These are phyloP conservation scores for Nigrograna mackinnonii DNA, from an alignment of 2,329 filamentous ascomycete genomes.

Conservation along the genomic window DNA sequence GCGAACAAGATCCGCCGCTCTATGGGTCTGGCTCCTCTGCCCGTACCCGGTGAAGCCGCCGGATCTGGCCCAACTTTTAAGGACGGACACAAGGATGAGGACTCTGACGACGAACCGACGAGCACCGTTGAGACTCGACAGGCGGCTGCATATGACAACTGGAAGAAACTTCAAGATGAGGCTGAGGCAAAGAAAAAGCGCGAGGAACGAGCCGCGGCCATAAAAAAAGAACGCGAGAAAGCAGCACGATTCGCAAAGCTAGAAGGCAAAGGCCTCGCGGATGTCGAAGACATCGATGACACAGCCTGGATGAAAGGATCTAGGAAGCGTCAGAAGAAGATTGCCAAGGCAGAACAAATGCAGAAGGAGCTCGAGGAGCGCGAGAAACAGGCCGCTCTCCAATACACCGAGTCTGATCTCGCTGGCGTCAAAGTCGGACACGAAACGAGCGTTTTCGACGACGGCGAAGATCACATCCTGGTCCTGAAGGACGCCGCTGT, in stretches of 20 bases:
- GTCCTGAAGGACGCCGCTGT: constrained; percentile 94
- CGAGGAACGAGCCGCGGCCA: constrained; percentile 77
- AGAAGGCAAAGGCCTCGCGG: constrained; percentile 82
- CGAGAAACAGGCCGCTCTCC: constrained; percentile 59
- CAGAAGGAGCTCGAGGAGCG: constrained; percentile 80
- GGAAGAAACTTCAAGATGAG: constrained; percentile 70
- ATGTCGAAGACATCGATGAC: constrained; percentile 72
- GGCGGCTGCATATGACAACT: constrained; percentile 75
- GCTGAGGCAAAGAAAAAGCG: constrained; percentile 72
- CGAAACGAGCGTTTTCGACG: constrained; percentile 78
- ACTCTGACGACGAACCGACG: constrained; percentile 68
- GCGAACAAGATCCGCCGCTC: constrained; percentile 89
- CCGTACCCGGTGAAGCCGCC: constrained; percentile 70
- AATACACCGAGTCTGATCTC: constrained; percentile 85
- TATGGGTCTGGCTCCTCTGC: constrained; percentile 87
- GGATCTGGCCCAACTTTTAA: constrained; percentile 62
- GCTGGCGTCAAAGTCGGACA: constrained; percentile 92
- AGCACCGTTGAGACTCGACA: constrained; percentile 85
- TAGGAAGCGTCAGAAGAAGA: constrained; percentile 93
- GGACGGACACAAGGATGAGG: constrained; percentile 49
- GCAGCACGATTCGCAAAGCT: constrained; percentile 76
- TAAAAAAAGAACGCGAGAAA: constrained; percentile 85
- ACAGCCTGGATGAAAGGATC: constrained; percentile 85
- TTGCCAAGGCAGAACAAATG: constrained; percentile 69
- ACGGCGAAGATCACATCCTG: constrained; percentile 82